These are phyloP conservation scores for Kodamaea hsintzibuensis DNA, from an alignment of 805 yeast species.

Conservation along the genomic window DNA sequence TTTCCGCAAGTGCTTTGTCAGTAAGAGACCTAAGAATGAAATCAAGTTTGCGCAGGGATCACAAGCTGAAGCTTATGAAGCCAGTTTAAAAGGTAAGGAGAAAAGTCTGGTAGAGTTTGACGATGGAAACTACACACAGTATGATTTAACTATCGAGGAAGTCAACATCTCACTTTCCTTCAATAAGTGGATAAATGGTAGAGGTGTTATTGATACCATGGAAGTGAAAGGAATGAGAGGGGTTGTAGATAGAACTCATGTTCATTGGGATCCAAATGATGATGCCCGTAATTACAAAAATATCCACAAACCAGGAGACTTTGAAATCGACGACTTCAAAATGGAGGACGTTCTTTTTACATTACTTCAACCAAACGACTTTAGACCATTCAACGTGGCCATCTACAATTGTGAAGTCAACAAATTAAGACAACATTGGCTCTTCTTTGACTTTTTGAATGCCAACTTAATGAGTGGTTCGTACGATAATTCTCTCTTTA, in stretches of 20 bases:
- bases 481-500: constrained; percentile 89
- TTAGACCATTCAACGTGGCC: constrained; percentile 83
- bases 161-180: constrained; percentile 79
- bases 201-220: constrained; percentile 76
- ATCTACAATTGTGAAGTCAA: constrained; percentile 85
- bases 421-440: constrained; percentile 86
- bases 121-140: constrained; percentile 96
- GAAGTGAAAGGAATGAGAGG: constrained; percentile 88
- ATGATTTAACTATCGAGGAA: constrained; percentile 85
- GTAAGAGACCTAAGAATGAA: constrained; percentile 70
- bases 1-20: constrained; percentile 81
- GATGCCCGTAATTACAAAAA: constrained; percentile 82
- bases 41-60: constrained; percentile 66
- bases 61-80: constrained; percentile 68
- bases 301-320: constrained; percentile 80
- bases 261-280: constrained; percentile 77
- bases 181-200: constrained; percentile 85
- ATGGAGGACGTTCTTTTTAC: constrained; percentile 86
- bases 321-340: constrained; percentile 80
- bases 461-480: constrained; percentile 87
- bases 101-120: constrained; percentile 41
- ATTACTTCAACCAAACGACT: constrained; percentile 74
- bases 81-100: constrained; percentile 33
- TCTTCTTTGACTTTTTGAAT: constrained; percentile 81
- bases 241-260: constrained; percentile 87